Evolutionary conservation across 805 yeast species (phyloP).

Genomic region (Cyberlindnera samutprakarnensis): DNA sequence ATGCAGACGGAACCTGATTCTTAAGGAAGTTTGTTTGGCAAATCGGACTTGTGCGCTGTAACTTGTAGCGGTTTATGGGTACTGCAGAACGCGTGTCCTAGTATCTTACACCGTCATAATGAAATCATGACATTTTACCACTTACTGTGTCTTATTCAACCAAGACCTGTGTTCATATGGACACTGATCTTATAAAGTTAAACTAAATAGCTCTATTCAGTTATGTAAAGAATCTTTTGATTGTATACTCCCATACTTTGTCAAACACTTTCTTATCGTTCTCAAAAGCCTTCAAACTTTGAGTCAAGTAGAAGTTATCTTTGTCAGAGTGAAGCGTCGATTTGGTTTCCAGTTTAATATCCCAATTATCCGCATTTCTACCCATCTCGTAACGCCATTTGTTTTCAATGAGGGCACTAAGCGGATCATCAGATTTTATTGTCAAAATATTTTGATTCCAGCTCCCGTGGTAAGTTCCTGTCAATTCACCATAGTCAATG

Average conservation of each 20-base stretch:
- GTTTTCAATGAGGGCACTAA: slow-evolving; percentile 32
- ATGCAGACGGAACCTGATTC: too few relatives aligned
- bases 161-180: too few relatives aligned
- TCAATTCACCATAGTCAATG: slow-evolving; percentile 24
- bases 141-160: too few relatives aligned
- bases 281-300: slow-evolving; percentile 29
- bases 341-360: slow-evolving; percentile 25
- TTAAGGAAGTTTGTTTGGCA: too few relatives aligned
- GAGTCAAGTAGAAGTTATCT: slow-evolving; percentile 26
- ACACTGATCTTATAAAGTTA: too few relatives aligned
- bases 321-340: slow-evolving; percentile 27
- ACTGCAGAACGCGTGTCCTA: too few relatives aligned
- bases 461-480: slow-evolving; percentile 34
- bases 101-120: too few relatives aligned
- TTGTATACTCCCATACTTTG: slow-evolving; percentile 27
- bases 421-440: slow-evolving; percentile 30
- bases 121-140: too few relatives aligned
- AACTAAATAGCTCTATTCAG: too few relatives aligned
- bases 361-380: slow-evolving; percentile 30
- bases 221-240: slow-evolving; percentile 29
- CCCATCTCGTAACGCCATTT: slow-evolving; percentile 36
- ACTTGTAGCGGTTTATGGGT: too few relatives aligned
- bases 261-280: slow-evolving; percentile 25
- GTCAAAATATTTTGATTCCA: slow-evolving; percentile 33
- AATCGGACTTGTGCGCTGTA: too few relatives aligned